phyloP scores from a whole-genome alignment of 2,329 filamentous ascomycete genomes.

The Bipolaris gigantea region DNA sequence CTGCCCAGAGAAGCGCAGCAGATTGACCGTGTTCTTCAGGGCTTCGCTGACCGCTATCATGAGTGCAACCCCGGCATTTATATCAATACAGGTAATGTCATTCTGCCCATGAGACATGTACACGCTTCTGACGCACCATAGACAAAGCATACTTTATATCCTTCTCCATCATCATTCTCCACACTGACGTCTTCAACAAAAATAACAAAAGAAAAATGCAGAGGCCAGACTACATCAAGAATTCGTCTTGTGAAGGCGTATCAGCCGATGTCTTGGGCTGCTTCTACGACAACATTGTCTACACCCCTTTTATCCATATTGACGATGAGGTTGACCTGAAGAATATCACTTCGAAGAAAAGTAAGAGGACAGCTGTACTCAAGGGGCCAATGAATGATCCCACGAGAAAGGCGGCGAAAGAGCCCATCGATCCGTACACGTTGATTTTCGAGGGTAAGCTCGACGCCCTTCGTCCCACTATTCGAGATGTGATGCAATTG shows the following conservation, averaged over 20 bases:
- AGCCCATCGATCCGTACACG: constrained; percentile 93
- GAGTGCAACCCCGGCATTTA: constrained; percentile 99
- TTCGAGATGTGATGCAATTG: constrained; percentile 89
- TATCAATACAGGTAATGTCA: constrained; percentile 63
- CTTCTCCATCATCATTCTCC: constrained; percentile 92
- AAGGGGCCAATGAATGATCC: constrained; percentile 65
- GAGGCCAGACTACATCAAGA: constrained; percentile 91
- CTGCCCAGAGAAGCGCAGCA: constrained; percentile 97
- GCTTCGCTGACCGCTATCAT: constrained; percentile 94
- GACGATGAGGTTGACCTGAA: constrained; percentile 87
- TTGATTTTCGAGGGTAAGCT: constrained; percentile 89
- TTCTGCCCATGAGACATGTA: not conserved
- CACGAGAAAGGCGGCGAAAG: constrained; percentile 67
- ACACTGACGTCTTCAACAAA: constrained; percentile 99
- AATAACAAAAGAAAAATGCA: constrained; percentile 99
- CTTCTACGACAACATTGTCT: constrained; percentile 98
- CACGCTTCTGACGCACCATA: constrained; percentile 25
- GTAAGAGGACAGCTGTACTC: constrained; percentile 64
- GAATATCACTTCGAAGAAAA: constrained; percentile 70
- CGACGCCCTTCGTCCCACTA: constrained; percentile 76
- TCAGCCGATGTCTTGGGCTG: constrained; percentile 90
- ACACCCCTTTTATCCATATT: constrained; percentile 97
- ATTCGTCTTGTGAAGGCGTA: constrained; percentile 89
- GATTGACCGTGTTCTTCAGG: constrained; percentile 90
- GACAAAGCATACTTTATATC: constrained; percentile 99